Evolutionary conservation across 2,329 filamentous ascomycete genomes (phyloP), one percentile per base, ranked within the genome.

Genomic region (Xylariaceae sp.): DNA sequence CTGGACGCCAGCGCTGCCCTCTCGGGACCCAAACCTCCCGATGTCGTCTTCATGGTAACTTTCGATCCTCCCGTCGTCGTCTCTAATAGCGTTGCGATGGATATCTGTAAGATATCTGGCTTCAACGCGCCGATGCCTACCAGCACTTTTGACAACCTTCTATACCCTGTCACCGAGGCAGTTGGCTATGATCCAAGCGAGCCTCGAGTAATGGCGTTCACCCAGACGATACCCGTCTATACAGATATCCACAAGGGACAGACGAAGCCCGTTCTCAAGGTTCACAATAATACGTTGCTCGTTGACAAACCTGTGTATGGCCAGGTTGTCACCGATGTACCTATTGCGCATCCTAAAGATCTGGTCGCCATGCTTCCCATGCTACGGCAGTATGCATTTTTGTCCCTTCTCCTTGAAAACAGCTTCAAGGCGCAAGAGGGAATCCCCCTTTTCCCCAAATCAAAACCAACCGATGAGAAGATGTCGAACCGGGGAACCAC

Each of bases 271-370:
- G 60, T 62, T 2, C 63, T 71, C 5, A 77, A 74, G 49, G 71
- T 65, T 2, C 82, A 87, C 66, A 72, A 74, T 10, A 89, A 88
- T 68, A 84, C 81, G 0, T 77, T 94, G 1, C 85, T 84, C 63
- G 82, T 91, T 15, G 84, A 88, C 57, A 90, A 90, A 71, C 82
- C 85, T 1, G 88, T 91, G 7, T 90, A 88, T 65, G 88, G 86
- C 0, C 82, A 86, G 58, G 78, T 80, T 2, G 72, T 95, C 7
- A 82, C 81, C 0, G 84, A 87, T 57, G 77, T 94, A 37, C 85
- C 89, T 0, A 93, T 95, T 69, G 84, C 85, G 2, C 90, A 95
- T 68, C 90, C 90, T 0, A 82, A 85, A 53, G 89, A 95, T 69
- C 76, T 95, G 3, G 76, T 92, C 5, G 80, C 83, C 56, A 84